Percentiles rank a stretch among this genome's conserved stretches.
Evolutionary conservation across 805 yeast genomes (phyloP).

Genomic region (Metschnikowia peoriensis): DNA sequence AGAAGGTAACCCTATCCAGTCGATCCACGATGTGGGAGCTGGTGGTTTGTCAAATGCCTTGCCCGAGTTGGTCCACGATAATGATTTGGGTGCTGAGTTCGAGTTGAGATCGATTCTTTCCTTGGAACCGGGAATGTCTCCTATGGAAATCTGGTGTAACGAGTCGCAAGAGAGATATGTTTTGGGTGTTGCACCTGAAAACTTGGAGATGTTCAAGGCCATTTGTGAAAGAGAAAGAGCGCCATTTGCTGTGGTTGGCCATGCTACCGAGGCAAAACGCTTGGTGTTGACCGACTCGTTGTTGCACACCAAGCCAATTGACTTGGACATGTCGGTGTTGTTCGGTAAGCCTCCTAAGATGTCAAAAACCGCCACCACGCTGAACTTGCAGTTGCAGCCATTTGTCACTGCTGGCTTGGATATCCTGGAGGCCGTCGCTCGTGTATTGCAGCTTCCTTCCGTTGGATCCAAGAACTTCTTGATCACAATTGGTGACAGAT

Average conservation of each 20-base stretch:
- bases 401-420: slow-evolving; percentile 32
- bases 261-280: slow-evolving; percentile 84
- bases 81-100: slow-evolving; percentile 89
- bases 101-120: slow-evolving; percentile 88
- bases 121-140: slow-evolving; percentile 97
- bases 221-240: slow-evolving; percentile 96
- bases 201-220: slow-evolving; percentile 65
- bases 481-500: slow-evolving; percentile 97
- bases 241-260: slow-evolving; percentile 93
- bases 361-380: slow-evolving; percentile 71
- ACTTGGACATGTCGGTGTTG: slow-evolving; percentile 89
- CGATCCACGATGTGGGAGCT: slow-evolving; percentile 98
- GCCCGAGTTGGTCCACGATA: slow-evolving; percentile 97
- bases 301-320: slow-evolving; percentile 83
- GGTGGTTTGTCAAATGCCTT: slow-evolving; percentile 97
- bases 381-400: slow-evolving; percentile 50
- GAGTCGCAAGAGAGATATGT: slow-evolving; percentile 99
- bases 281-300: slow-evolving; percentile 77
- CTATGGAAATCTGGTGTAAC: slow-evolving; percentile 99
- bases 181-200: slow-evolving; percentile 81
- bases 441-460: slow-evolving; percentile 86
- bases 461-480: slow-evolving; percentile 94
- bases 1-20: slow-evolving; percentile 72
- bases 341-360: slow-evolving; percentile 98
- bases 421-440: slow-evolving; percentile 64